Base-by-base conservation (phyloP, 2,329 filamentous ascomycete genomes). In the Aspergillus neotritici region DNA sequence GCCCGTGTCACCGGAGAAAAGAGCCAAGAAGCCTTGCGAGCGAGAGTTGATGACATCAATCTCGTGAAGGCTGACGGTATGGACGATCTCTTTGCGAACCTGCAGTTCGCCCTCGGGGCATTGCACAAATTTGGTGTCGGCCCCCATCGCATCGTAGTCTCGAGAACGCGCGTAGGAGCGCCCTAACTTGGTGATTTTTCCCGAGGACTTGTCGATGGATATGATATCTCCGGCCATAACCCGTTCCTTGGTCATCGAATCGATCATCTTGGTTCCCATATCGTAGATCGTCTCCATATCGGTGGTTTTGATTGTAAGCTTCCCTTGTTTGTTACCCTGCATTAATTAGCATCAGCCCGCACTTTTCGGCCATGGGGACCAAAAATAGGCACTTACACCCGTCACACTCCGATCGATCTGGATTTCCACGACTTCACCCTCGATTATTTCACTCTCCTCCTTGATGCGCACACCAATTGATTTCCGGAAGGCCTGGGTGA, bases 261-360 rank as follows among this genome's bases (percentile, higher is more conserved):
- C 93, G 55, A 98, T 98, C 93, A 98, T 97, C 73, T 97, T 97
- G 55, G 86, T 91, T 53, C 93, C 93, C 90, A 98, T 96, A 62
- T 98, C 93, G 72, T 97, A 98, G 54, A 98, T 87, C 10, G 93
- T 95, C 71, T 98, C 93, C 93, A 98, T 98, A 67, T 98, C 93
- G 46, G 91, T 97, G 9, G 93, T 98, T 74, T 98, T 98, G 74
- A 98, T 95, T 14, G 93, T 98, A 52, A 98, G 83, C 71, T 98
- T 98, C 61, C 93, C 93, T 76, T 96, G 91, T 76, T 97, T 98
- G 61, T 93, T 94, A 55, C 86, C 87, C 77, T 79, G 37, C 16
- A 39, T 7, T 13, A 25, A 40, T 58, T 37, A 61, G 50, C 17
- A 45, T 29, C 37, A 29, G 33, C 14, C 29, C 38, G 28, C 33